Evolutionary conservation across 331 rosid genomes (phyloP).

Genomic region (Erythrophleum ivorense): DNA sequence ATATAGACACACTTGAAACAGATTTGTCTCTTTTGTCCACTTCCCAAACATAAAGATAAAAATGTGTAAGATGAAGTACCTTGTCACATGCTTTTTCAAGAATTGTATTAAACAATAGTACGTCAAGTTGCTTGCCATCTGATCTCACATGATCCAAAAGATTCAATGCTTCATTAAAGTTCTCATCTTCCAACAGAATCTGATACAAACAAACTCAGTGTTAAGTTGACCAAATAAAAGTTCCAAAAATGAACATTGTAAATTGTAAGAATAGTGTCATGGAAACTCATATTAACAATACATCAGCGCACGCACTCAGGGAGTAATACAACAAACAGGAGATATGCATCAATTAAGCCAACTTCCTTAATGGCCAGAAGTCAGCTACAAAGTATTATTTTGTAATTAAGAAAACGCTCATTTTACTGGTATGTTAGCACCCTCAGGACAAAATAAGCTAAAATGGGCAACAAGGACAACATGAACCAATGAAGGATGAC

Average conservation of each 20-base stretch:
- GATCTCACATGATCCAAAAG: slow-evolving; percentile 66
- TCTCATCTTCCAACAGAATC: slow-evolving; percentile 62
- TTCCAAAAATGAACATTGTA: slow-evolving; percentile 1
- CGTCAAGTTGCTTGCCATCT: slow-evolving; percentile 62
- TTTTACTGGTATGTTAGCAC: slow-evolving; percentile 12
- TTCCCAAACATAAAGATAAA: slow-evolving; percentile 21
- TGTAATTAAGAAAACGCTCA: background rate
- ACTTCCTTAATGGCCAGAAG: slow-evolving; percentile 22
- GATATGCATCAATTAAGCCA: slow-evolving; percentile 26
- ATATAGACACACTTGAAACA: slow-evolving; percentile 9
- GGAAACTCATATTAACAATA: slow-evolving; percentile 26
- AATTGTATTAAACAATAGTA: slow-evolving; percentile 58
- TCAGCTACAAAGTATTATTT: slow-evolving; percentile 10
- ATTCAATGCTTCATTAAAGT: slow-evolving; percentile 58
- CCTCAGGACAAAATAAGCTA: slow-evolving; percentile 16
- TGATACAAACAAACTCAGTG: slow-evolving; percentile 46
- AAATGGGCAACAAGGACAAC: background rate
- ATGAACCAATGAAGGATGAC: slow-evolving; percentile 7
- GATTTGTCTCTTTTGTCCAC: slow-evolving; percentile 25
- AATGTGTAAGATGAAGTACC: slow-evolving; percentile 49
- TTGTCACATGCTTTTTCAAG: slow-evolving; percentile 54
- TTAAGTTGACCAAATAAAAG: slow-evolving; percentile 36
- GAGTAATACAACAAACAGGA: background rate
- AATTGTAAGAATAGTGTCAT: slow-evolving; percentile 14
- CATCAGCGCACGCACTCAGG: background rate